phyloP scores from a whole-genome alignment of 352 stramenopile species.

The Globisporangium emineosum region DNA sequence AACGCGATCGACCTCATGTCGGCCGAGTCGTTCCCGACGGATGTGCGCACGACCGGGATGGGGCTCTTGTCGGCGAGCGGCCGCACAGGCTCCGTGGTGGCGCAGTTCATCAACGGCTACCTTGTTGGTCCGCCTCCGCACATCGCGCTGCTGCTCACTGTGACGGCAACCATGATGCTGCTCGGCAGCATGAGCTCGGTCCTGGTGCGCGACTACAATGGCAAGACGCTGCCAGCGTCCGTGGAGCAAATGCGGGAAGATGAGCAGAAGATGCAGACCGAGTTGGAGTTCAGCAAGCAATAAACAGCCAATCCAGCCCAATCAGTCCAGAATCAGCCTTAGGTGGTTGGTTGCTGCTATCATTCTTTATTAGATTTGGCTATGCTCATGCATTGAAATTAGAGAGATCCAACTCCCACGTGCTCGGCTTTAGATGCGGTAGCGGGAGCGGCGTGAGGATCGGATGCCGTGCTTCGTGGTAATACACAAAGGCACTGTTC shows the following conservation, averaged over 20 bases:
- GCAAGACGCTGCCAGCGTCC: slow-evolving; percentile 49
- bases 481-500: not conserved
- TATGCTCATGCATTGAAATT: slow-evolving; percentile 44
- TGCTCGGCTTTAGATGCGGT: slow-evolving; percentile 9
- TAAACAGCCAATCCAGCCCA: not conserved
- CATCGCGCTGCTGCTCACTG: slow-evolving; percentile 64
- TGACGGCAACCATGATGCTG: slow-evolving; percentile 82
- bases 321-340: too few species aligned
- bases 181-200: slow-evolving; percentile 62
- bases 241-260: slow-evolving; percentile 55
- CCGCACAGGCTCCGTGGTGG: slow-evolving; percentile 83
- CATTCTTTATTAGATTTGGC: not conserved
- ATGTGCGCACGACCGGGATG: slow-evolving; percentile 89
- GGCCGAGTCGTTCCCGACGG: slow-evolving; percentile 88
- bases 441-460: slow-evolving; percentile 1
- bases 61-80: slow-evolving; percentile 81
- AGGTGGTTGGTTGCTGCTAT: too few species aligned
- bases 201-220: slow-evolving; percentile 55
- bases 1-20: slow-evolving; percentile 91
- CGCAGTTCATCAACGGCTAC: slow-evolving; percentile 90
- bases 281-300: slow-evolving; percentile 15
- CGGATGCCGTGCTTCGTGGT: not conserved
- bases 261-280: not conserved
- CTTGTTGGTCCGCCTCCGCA: slow-evolving; percentile 74
- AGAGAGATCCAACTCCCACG: slow-evolving; percentile 69